A percentile compares a stretch with the other conserved stretches of the same genome.
Conservation (phyloP, 257 asterid species). For the Misopates orontium region DNA sequence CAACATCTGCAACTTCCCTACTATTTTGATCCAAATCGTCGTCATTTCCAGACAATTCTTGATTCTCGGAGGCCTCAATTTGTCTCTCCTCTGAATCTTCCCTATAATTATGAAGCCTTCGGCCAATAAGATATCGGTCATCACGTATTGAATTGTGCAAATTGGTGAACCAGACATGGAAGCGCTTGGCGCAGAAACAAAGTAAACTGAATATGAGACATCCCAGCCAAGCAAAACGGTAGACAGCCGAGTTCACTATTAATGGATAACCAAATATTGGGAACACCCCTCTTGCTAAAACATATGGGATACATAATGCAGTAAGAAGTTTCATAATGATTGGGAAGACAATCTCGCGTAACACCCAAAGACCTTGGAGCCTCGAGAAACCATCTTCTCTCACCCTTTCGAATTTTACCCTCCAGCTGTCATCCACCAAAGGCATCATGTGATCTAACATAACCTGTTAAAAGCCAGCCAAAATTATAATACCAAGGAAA, state of each 20-base stretch:
- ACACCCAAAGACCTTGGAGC: slow-evolving; percentile 88
- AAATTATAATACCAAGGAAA: not conserved
- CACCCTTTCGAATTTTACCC: slow-evolving; percentile 86
- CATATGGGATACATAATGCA: slow-evolving; percentile 90
- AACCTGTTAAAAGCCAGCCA: slow-evolving; percentile 47
- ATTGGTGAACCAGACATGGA: slow-evolving; percentile 93
- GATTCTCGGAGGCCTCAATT: slow-evolving; percentile 33
- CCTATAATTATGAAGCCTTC: slow-evolving; percentile 88
- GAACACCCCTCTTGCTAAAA: slow-evolving; percentile 78
- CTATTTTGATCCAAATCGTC: slow-evolving; percentile 24
- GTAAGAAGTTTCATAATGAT: slow-evolving; percentile 92
- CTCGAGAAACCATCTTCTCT: slow-evolving; percentile 94
- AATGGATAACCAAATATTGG: slow-evolving; percentile 89
- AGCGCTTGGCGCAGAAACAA: slow-evolving; percentile 81
- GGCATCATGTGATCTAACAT: slow-evolving; percentile 98
- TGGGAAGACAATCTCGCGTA: slow-evolving; percentile 82
- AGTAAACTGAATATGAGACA: slow-evolving; percentile 73
- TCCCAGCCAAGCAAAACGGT: slow-evolving; percentile 93
- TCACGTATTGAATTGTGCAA: slow-evolving; percentile 96
- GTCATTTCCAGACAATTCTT: slow-evolving; percentile 16
- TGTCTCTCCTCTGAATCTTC: slow-evolving; percentile 46
- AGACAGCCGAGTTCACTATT: slow-evolving; percentile 88
- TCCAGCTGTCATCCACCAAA: slow-evolving; percentile 91
- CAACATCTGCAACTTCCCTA: slow-evolving; percentile 38
- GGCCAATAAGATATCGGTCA: slow-evolving; percentile 89